Evolutionary conservation across 345 rosid species (phyloP), one percentile per base, ranked within the genome.

Genomic region (Bretschneidera sinensis): DNA sequence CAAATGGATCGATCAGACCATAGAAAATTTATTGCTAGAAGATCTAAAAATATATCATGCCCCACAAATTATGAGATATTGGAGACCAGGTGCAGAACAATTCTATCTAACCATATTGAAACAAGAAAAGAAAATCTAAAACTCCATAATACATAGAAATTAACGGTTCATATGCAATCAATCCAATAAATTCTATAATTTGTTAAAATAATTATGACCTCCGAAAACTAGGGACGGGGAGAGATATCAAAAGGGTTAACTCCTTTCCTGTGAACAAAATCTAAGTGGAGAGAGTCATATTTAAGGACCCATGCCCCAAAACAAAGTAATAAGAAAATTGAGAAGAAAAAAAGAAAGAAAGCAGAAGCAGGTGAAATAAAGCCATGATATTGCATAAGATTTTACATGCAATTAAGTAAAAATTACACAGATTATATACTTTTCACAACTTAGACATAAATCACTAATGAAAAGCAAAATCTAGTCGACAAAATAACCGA

Each of bases 301-400:
- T 56, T 33, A 50, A 59, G 64, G 56, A 34, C 55, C 71, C 61
- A 59, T 65, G 57, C 20, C 18, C 19, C 18, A 49, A 50, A 63
- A 43, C 31, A 33, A 28, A 57, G 28, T 62, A 25, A 17, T 1
- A 39, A 39, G 45, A 39, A 39, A 39, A 39, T 39, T 39, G 16
- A 11, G 15, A 7, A 39, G 15, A 39, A 39, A 39, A 7, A 14
- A 39, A 39, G 15, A 14, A 39, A 28, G 33, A 8, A 28, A 21
- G 58, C 59, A 58, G 9, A 65, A 56, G n/a, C 55, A 17, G 56
- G 18, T 61, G 23, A 48, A 64, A 48, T 35, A 28, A 28, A 28
- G 33, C 33, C 33, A 28, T 8, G 33, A 14, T 48, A 70, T 65
- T 69, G 15, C 50, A 56, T 31, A 62, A 63, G 60, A 64, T 24